Evolutionary conservation across 2,329 filamentous ascomycete genomes (phyloP).

Genomic region (Trichoderma atroviride): DNA sequence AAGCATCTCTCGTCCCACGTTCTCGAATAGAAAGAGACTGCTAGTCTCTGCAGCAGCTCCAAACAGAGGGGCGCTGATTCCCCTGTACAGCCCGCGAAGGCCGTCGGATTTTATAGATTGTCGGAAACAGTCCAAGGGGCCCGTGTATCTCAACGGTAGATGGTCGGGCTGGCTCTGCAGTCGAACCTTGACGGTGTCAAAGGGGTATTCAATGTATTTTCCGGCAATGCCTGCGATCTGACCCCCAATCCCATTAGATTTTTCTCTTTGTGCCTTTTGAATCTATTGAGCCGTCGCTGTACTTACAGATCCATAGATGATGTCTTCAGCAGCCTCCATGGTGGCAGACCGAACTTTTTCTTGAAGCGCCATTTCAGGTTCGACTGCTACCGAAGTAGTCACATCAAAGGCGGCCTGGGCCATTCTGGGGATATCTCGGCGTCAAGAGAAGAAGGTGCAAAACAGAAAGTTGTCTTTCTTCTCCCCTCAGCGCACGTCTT

Average conservation of each 20-base stretch:
- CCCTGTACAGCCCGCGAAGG: slow-evolving; percentile 81
- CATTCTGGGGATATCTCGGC: slow-evolving; percentile 26
- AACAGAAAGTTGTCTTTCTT: not conserved
- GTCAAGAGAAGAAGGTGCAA: slow-evolving; percentile 9
- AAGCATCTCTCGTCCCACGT: slow-evolving; percentile 68
- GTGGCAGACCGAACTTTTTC: slow-evolving; percentile 44
- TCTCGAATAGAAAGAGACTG: slow-evolving; percentile 90
- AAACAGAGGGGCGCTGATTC: slow-evolving; percentile 86
- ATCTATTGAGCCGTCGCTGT: too few relatives aligned
- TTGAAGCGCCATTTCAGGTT: slow-evolving; percentile 37
- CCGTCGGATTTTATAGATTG: slow-evolving; percentile 82
- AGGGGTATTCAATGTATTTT: slow-evolving; percentile 97
- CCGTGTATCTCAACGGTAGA: slow-evolving; percentile 77
- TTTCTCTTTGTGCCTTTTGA: not conserved
- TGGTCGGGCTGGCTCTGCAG: slow-evolving; percentile 93
- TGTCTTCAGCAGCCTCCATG: slow-evolving; percentile 78
- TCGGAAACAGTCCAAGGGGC: slow-evolving; percentile 89
- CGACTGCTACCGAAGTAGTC: slow-evolving; percentile 26
- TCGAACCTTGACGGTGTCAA: slow-evolving; percentile 97
- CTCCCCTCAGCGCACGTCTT: slow-evolving; percentile 20
- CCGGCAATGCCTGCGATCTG: slow-evolving; percentile 82
- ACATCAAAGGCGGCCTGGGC: slow-evolving; percentile 27
- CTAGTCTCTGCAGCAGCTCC: slow-evolving; percentile 92
- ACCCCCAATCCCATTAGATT: slow-evolving; percentile 17
- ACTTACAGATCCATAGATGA: slow-evolving; percentile 82